Conservation (phyloP, 2,329 filamentous ascomycete species). For the Cladosporium sp. region DNA sequence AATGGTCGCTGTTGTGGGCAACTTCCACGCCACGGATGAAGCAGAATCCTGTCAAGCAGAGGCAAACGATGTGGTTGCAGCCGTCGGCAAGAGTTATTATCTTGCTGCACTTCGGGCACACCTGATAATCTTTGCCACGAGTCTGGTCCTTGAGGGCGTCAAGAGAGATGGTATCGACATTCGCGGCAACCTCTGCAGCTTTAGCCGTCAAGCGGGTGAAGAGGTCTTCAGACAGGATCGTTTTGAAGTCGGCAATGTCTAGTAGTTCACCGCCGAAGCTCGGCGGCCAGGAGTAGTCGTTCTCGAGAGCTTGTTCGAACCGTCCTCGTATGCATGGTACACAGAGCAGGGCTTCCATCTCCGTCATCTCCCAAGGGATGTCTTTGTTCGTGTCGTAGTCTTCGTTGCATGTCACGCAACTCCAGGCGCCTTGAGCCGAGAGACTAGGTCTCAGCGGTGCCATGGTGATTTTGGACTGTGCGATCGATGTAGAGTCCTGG, state of each 20-base stretch:
- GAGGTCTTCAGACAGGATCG: background rate
- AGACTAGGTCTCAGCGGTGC: too few species aligned
- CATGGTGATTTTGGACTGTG: too few species aligned
- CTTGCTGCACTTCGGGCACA: background rate
- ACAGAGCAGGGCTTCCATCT: background rate
- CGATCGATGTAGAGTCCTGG: too few species aligned
- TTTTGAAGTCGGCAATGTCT: background rate
- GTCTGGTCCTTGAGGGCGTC: background rate
- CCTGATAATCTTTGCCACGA: background rate
- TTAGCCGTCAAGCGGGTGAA: background rate
- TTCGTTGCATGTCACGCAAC: background rate
- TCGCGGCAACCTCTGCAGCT: background rate
- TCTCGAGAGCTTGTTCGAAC: background rate
- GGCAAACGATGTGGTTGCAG: background rate
- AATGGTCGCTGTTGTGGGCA: background rate
- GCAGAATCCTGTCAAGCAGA: background rate
- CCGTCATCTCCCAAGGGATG: background rate
- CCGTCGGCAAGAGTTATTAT: background rate
- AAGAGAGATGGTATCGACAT: too few species aligned
- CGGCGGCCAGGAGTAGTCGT: background rate
- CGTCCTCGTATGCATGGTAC: background rate
- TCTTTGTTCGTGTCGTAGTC: background rate
- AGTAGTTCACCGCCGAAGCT: background rate
- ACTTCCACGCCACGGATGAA: background rate
- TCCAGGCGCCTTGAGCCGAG: background rate